phyloP scores from a whole-genome alignment of 345 rosid species.

The Salix arbutifolia region DNA sequence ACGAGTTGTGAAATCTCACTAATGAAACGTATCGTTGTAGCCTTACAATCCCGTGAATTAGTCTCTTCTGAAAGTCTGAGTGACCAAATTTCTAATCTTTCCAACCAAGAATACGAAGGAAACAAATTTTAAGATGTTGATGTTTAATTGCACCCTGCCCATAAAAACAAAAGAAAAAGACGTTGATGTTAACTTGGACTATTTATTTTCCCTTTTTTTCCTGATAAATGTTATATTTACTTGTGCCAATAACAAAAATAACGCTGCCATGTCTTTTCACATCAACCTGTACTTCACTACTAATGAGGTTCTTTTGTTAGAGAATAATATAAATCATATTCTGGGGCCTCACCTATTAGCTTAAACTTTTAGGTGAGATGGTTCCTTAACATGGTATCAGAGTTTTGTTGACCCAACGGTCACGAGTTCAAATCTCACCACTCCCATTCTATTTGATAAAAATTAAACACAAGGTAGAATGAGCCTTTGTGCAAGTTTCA shows the following conservation, averaged over 20 bases:
- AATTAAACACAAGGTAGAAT: too few species aligned
- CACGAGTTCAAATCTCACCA: too few species aligned
- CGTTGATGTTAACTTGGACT: neutral
- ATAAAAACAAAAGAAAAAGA: neutral
- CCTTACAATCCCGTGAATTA: too few species aligned
- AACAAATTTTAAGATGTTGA: neutral
- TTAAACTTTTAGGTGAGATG: too few species aligned
- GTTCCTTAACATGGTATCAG: too few species aligned
- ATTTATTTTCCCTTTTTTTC: neutral
- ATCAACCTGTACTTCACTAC: neutral
- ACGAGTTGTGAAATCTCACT: neutral
- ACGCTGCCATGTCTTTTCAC: neutral
- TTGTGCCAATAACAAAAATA: neutral
- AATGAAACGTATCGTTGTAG: neutral
- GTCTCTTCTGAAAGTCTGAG: neutral
- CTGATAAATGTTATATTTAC: neutral
- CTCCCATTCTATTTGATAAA: too few species aligned
- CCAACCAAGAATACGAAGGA: neutral
- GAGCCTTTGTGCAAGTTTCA: too few species aligned
- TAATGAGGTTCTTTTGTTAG: neutral
- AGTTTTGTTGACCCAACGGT: too few species aligned
- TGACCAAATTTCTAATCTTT: neutral
- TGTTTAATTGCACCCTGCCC: neutral
- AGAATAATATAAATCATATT: too few species aligned
- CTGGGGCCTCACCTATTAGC: too few species aligned